phyloP scores from a whole-genome alignment of 2,329 filamentous ascomycete species.

The Colletotrichum musae region DNA sequence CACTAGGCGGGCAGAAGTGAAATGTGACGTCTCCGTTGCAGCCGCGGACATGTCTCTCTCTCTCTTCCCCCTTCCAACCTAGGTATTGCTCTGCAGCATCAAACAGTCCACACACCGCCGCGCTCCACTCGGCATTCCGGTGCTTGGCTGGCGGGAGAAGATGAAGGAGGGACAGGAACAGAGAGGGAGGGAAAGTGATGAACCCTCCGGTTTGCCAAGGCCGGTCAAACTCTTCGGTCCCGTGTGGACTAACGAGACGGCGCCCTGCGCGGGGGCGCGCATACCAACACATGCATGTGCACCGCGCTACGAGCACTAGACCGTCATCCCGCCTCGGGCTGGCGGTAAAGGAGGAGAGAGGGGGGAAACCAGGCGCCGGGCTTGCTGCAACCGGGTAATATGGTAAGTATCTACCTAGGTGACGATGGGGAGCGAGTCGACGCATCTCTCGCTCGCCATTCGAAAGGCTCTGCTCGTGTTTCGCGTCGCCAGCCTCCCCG shows the following conservation, averaged over 20 bases:
- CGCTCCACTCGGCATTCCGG: background rate
- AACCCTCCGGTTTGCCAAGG: slow-evolving; percentile 23
- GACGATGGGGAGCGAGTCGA: no score
- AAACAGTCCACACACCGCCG: slow-evolving; percentile 20
- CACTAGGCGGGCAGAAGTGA: no score
- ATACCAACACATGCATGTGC: background rate
- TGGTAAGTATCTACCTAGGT: no score
- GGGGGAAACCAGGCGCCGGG: no score
- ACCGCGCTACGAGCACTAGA: no score
- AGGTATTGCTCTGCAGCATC: background rate
- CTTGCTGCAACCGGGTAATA: no score
- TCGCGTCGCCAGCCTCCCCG: no score
- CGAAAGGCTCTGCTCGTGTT: no score
- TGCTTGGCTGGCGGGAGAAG: background rate
- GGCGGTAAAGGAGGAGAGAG: no score
- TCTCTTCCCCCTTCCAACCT: background rate
- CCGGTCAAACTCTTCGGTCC: slow-evolving; percentile 23
- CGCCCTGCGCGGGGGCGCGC: background rate
- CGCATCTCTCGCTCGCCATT: no score
- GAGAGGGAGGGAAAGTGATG: background rate
- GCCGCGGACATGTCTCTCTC: slow-evolving; percentile 22
- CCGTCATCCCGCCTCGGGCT: no score
- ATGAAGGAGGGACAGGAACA: background rate
- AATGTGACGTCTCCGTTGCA: no score
- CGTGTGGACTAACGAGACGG: slow-evolving; percentile 10